Base-by-base conservation (phyloP, 192 early-diverging fungal species). In the Backusella mclennaniae region DNA sequence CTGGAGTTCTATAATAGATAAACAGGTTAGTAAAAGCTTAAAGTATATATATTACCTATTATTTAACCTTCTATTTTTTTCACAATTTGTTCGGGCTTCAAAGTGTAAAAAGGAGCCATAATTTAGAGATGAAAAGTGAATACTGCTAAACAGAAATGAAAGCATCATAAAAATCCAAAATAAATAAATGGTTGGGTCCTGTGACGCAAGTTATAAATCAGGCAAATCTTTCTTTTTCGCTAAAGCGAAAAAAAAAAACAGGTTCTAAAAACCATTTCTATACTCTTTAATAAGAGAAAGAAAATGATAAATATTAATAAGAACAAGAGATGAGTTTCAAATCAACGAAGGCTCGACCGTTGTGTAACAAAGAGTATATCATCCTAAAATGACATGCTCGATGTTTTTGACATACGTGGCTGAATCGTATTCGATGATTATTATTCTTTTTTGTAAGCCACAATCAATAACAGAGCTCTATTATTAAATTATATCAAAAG, bases 61-160 rank as follows among this genome's bases (percentile, higher is more conserved):
- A 66, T 26, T 17, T 12, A 81, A 93, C 93, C 94, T 79, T 97
- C 93, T 31, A 93, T 93, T 73, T 93, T 87, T 87, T 95, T 95
- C 33, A 97, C 90, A 73, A 93, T 93, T 76, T 94, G 95, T 75
- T 97, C 95, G 17, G 93, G 93, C 67, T 87, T 85, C 8, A 63
- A 63, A 72, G 90, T 80, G 78, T 90, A 90, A 49, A 80, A 78
- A 36, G 84, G 77, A 33, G 85, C 81, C 87, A 88, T 89, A 17
- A 31, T 83, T 56, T 56, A 36, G 29, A 46, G 29, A 23, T 53
- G 31, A 36, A 36, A 39, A 36, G 7, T 38, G 6, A 7, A 68
- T 38, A 23, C 29, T 36, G 33, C n/a, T n/a, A 8, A 14, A 68
- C 19, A 68, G 15, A 67, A 7, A 35, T 15, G 26, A 31, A 26